Evolutionary conservation across 139 green algal species (phyloP).

Genomic region (Tetradesmus lagerheimii): DNA sequence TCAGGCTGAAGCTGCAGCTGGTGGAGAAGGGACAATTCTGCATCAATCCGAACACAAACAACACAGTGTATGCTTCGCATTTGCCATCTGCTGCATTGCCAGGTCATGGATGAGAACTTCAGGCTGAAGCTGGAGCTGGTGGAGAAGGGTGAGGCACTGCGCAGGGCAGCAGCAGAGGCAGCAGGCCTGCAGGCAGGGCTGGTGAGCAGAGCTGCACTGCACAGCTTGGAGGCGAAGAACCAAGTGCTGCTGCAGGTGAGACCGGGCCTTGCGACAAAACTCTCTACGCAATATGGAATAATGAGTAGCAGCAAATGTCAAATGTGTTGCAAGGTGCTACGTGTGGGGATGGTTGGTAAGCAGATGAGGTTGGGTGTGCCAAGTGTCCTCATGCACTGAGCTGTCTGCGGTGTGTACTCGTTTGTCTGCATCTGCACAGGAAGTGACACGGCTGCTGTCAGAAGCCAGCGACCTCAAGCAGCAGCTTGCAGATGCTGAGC

Average conservation of each 20-base stretch:
- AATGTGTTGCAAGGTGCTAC: background rate
- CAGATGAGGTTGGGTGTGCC: no score
- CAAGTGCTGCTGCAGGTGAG: conserved; percentile 7
- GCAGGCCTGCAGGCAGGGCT: background rate
- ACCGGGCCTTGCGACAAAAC: background rate
- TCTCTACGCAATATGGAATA: no score
- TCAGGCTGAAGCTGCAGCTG: conserved; percentile 13
- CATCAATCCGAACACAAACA: no score
- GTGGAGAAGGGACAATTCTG: background rate
- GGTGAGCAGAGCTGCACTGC: background rate
- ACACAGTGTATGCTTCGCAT: no score
- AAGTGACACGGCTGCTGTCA: conserved; percentile 5
- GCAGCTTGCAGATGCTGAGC: conserved; percentile 14
- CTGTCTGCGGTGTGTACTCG: background rate
- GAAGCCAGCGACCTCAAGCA: background rate
- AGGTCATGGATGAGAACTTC: background rate
- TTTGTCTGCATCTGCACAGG: background rate
- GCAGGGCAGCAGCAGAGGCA: background rate
- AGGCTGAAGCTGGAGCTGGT: conserved; percentile 12
- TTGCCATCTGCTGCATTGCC: background rate
- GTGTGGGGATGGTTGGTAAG: background rate
- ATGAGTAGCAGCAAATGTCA: background rate
- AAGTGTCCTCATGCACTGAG: no score
- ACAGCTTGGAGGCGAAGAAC: conserved; percentile 15
- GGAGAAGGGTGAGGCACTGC: background rate